Evolutionary conservation across 1,284 basidiomycete genomes (phyloP).

Genomic region (Waitea zeae): DNA sequence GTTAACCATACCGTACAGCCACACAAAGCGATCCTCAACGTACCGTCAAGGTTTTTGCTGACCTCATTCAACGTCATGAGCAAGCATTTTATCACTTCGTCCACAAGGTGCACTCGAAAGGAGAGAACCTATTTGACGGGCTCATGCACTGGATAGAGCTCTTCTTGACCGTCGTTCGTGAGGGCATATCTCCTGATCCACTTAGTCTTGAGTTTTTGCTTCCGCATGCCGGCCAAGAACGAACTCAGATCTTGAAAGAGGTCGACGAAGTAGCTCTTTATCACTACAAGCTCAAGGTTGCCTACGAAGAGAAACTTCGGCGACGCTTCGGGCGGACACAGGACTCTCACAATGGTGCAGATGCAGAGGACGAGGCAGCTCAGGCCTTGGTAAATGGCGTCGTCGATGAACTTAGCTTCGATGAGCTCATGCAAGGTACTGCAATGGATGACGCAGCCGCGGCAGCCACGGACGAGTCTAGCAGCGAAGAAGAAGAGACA

Average conservation of each 20-base stretch:
- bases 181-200: slow-evolving; percentile 47
- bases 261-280: slow-evolving; percentile 78
- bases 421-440: slow-evolving; percentile 61
- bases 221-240: slow-evolving; percentile 62
- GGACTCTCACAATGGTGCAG: slow-evolving; percentile 27
- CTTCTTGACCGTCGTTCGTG: slow-evolving; percentile 85
- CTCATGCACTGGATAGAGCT: slow-evolving; percentile 97
- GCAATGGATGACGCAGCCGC: slow-evolving; percentile 64
- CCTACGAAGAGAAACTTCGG: slow-evolving; percentile 78
- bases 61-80: slow-evolving; percentile 88
- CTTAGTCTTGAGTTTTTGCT: slow-evolving; percentile 78
- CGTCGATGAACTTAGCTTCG: slow-evolving; percentile 64
- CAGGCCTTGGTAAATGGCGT: slow-evolving; percentile 66
- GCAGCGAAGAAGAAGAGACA: slow-evolving; percentile 37
- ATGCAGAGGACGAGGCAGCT: slow-evolving; percentile 62
- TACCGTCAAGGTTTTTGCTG: slow-evolving; percentile 89
- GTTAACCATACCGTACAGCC: slow-evolving; percentile 25
- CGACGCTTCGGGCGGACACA: slow-evolving; percentile 56
- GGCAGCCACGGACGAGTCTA: too few species aligned
- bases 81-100: slow-evolving; percentile 95
- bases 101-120: slow-evolving; percentile 97
- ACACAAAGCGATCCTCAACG: slow-evolving; percentile 69
- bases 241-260: slow-evolving; percentile 63
- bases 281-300: slow-evolving; percentile 83
- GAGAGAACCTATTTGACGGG: slow-evolving; percentile 83